A percentile compares a stretch with the other conserved stretches of the same genome.
phyloP scores from a whole-genome alignment of 2,329 filamentous ascomycete genomes.

The Curvularia sp. region DNA sequence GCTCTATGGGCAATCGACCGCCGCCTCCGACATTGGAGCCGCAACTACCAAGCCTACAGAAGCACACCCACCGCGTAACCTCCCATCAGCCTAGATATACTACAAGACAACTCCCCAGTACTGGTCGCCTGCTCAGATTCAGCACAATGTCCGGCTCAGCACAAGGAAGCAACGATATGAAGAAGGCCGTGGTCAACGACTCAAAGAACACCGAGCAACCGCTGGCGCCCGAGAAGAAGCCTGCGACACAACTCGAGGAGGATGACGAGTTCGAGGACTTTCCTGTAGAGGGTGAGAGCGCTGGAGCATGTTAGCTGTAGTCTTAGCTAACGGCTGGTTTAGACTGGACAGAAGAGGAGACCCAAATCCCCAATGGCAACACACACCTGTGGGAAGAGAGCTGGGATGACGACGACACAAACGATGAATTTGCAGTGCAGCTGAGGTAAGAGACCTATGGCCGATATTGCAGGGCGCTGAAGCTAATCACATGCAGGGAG shows the following conservation, averaged over 20 bases:
- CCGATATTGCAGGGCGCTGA: not conserved
- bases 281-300: slow-evolving; percentile 80
- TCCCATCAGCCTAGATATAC: not conserved
- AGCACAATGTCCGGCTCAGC: slow-evolving; percentile 58
- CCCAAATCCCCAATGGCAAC: slow-evolving; percentile 77
- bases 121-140: not conserved
- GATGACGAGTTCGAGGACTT: slow-evolving; percentile 99
- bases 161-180: slow-evolving; percentile 48
- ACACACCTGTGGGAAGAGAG: slow-evolving; percentile 98
- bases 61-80: slow-evolving; percentile 10
- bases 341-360: slow-evolving; percentile 93
- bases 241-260: slow-evolving; percentile 79
- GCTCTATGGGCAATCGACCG: slow-evolving; percentile 23
- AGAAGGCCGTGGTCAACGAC: slow-evolving; percentile 52
- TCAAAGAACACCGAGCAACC: slow-evolving; percentile 53
- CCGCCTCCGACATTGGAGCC: slow-evolving; percentile 24
- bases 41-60: slow-evolving; percentile 25
- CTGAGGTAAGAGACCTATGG: slow-evolving; percentile 71
- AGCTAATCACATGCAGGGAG: slow-evolving; percentile 63
- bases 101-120: not conserved
- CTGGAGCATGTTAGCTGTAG: not conserved
- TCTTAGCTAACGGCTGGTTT: slow-evolving; percentile 17
- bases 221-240: slow-evolving; percentile 63
- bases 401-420: slow-evolving; percentile 98
- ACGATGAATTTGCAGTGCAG: slow-evolving; percentile 94